Evolutionary conservation across 495 filamentous ascomycete species (phyloP), one percentile per base, ranked within the genome.

Genomic region (Xylaria venustula): DNA sequence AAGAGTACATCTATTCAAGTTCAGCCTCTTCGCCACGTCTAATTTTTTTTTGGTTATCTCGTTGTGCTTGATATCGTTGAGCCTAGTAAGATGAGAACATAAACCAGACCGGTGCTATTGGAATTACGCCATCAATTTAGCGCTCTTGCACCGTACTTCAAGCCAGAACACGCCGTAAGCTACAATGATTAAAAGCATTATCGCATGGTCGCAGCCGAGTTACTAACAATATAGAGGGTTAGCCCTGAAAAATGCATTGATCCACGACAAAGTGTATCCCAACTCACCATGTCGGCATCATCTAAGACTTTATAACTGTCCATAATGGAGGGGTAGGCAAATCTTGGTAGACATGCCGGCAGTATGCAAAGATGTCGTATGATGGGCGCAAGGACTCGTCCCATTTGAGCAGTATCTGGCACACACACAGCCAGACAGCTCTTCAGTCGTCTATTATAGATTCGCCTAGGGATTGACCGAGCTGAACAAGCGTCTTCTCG

Each of bases 401-500:
- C n/a, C 7, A 19, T 45, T 30, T 30, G 36, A 17, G 44, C 5
- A 1, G n/a, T 40, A n/a, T 42, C 51, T 11, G 7, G 25, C 12
- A 1, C 1, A n/a, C 50, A n/a, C 34, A 6, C 2, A 42, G 23
- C 2, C 28, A 2, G 32, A 59, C 25, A 6, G n/a, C 2, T 8
- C 8, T 23, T 59, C 48, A 64, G 30, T 60, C 60, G 34, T 37
- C 51, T 45, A 54, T 34, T 37, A 60, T 60, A 26, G 48, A 58
- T 19, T 58, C 32, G 32, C 79, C 84, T 26, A 90, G 67, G 17
- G 79, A 79, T 68, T 85, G 86, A 4, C 86, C 89, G 3, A 94
- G 72, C 70, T 88, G 80, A 50, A 88, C 82, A 61, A 96, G 79
- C 0, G 90, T 93, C 66, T 81, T 79, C 71, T 93, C 90, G 74